phyloP scores from a whole-genome alignment of 2,329 filamentous ascomycete species.

The Xylariaceae sp. region DNA sequence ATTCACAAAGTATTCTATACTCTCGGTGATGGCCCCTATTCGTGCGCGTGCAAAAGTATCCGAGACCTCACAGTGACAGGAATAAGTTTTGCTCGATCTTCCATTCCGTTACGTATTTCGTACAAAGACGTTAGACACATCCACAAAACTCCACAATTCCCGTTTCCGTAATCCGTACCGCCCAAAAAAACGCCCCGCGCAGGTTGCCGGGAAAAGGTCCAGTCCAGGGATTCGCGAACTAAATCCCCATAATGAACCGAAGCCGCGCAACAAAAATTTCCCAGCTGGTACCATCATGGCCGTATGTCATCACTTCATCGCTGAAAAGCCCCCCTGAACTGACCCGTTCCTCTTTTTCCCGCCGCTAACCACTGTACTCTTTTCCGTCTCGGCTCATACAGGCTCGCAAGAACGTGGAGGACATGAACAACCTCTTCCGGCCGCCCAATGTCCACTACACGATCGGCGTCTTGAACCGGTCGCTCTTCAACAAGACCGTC shows the following conservation, averaged over 20 bases:
- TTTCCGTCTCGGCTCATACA: slow-evolving; percentile 1
- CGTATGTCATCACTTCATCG: slow-evolving; percentile 15
- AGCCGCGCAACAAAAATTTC: slow-evolving; percentile 7
- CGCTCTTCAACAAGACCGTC: slow-evolving; percentile 73
- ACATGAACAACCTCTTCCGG: slow-evolving; percentile 59
- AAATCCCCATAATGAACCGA: not conserved
- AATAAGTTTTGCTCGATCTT: too few relatives aligned
- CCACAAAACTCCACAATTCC: not conserved
- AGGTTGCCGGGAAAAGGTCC: not conserved
- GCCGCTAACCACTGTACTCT: slow-evolving; percentile 9
- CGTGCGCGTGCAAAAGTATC: too few relatives aligned
- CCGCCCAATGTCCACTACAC: slow-evolving; percentile 60
- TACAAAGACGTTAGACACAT: too few relatives aligned
- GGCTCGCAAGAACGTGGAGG: slow-evolving; percentile 29
- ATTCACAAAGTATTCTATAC: not conserved
- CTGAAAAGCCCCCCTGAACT: not conserved
- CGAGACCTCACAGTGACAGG: too few relatives aligned
- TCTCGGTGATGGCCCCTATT: too few relatives aligned
- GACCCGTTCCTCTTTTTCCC: not conserved
- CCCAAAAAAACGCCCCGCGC: not conserved
- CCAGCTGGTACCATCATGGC: slow-evolving; percentile 23
- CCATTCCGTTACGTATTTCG: too few relatives aligned
- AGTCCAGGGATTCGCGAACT: not conserved
- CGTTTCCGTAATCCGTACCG: not conserved
- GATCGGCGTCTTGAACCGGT: slow-evolving; percentile 62